Base-by-base conservation (phyloP, 2,329 filamentous ascomycete species). In the Aspergillus uvarum region DNA sequence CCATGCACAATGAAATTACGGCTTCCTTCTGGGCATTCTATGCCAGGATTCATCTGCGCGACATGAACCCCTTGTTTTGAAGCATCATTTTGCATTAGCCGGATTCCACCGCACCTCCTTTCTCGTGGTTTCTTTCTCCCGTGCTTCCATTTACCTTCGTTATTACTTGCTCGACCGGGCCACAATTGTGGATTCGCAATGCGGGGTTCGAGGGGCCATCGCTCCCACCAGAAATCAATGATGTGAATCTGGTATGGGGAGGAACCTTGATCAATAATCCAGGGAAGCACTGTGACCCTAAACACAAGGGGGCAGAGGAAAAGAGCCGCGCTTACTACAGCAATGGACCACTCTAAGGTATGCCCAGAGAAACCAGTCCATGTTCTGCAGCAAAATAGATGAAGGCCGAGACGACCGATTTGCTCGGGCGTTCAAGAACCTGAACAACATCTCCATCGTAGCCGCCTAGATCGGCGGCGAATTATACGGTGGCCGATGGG, bases 401-500 rank as follows among this genome's bases (percentile, higher is more conserved):
- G 62, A 58, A 66, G 61, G 59, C 61, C 62, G 61, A 64, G 52
- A 62, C 54, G 58, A 58, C 52, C 54, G 58, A 60, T 61, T 61
- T 61, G 56, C 31, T 42, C 56, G 53, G 58, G 54, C 60, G 29
- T 38, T 51, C 35, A 51, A 24, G 60, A 61, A 10, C 53, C 60
- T 62, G 66, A 65, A 63, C 61, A 61, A 64, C 59, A 66, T 62
- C 60, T 66, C 67, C 72, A 71, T 69, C 68, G 67, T 69, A 67
- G 66, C 68, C 66, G 66, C 67, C 67, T 71, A 59, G 74, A 73
- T 74, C 71, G 69, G 66, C 72, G 69, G 68, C 74, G 66, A 72
- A 72, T 76, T 72, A 70, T 67, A 70, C 65, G 66, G 65, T 72
- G 68, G 72, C 72, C 77, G 74, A 79, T 74, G 76, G 76, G 76